A percentile compares a stretch with the other conserved stretches of the same genome.
phyloP scores from a whole-genome alignment of 495 filamentous ascomycete genomes.

The Aspergillus funiculosus region DNA sequence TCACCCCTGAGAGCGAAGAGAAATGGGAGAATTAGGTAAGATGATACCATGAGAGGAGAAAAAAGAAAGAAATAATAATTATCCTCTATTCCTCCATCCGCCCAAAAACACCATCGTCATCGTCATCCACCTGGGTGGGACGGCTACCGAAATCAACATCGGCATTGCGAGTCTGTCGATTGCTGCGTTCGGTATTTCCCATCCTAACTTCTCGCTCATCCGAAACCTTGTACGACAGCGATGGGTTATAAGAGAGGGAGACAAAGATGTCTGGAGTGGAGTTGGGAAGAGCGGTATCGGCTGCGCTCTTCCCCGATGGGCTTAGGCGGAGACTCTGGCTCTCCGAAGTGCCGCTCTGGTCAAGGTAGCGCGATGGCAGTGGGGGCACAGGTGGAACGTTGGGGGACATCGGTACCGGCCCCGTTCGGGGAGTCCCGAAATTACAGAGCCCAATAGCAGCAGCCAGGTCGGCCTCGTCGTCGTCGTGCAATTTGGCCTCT shows the following conservation, averaged over 20 bases:
- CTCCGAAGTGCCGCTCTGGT: slow-evolving; percentile 29
- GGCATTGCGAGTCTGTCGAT: slow-evolving; percentile 53
- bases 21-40: neutral
- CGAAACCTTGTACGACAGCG: slow-evolving; percentile 45
- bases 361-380: slow-evolving; percentile 55
- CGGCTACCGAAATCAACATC: slow-evolving; percentile 74
- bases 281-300: slow-evolving; percentile 37
- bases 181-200: slow-evolving; percentile 34
- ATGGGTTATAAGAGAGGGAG: slow-evolving; percentile 41
- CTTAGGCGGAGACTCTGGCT: slow-evolving; percentile 24
- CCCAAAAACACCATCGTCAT: slow-evolving; percentile 93
- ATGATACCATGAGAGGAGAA: neutral
- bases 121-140: slow-evolving; percentile 69
- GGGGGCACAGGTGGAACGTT: slow-evolving; percentile 86
- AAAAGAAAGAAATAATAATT: neutral
- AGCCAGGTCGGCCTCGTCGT: slow-evolving; percentile 66
- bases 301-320: slow-evolving; percentile 35
- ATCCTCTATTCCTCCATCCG: slow-evolving; percentile 79
- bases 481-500: slow-evolving; percentile 49
- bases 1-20: slow-evolving; percentile 2
- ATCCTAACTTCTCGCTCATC: slow-evolving; percentile 41
- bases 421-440: slow-evolving; percentile 72
- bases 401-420: slow-evolving; percentile 60
- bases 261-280: slow-evolving; percentile 36
- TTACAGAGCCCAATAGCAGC: slow-evolving; percentile 92